Evolutionary conservation across 805 yeast species (phyloP), one percentile per base, ranked within the genome.

Genomic region (Yamadazyma sp.): DNA sequence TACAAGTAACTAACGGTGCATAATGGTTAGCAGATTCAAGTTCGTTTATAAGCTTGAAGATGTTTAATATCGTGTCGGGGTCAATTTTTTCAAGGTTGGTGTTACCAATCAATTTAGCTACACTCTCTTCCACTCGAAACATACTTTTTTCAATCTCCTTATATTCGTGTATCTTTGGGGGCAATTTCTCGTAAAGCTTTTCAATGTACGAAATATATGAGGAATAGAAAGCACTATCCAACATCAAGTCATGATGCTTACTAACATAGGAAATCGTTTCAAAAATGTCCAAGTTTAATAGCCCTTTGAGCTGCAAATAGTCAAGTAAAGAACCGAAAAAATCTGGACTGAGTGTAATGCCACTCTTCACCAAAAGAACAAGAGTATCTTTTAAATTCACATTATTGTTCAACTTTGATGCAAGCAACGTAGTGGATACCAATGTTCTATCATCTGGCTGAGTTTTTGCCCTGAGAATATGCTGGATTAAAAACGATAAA

Each of bases 161-260:
- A 49, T 56, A 66, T 44, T 67, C 69, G 42, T 68, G 73, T 8
- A 55, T 52, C n/a, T 41, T 37, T 0, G 71, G 71, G 14, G 52
- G 52, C 3, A 41, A 28, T 6, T 55, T 54, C 5, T 39, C 41
- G 42, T 52, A 67, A 13, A 65, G 37, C 5, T 44, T 35, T 28
- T 66, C 68, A 9, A 65, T 44, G 37, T 62, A 58, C 9, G 26
- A 26, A 11, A 59, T 54, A 33, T 53, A 53, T 6, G 36, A 19
- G 4, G 19, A 8, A 35, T 47, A 57, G 24, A 62, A 54, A 11
- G 30, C 40, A 15, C 51, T 57, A 35, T 52, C 53, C 10, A 64
- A 20, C 4, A 51, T 14, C 4, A 26, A 19, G 16, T 19, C 20
- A 13, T 31, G 28, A 14, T 35, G 27, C 5, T 22, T 24, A 15